Percentiles rank a stretch among this genome's conserved stretches.
Evolutionary conservation across 2,329 filamentous ascomycete species (phyloP).

Genomic region (Microcyclosporella mali): DNA sequence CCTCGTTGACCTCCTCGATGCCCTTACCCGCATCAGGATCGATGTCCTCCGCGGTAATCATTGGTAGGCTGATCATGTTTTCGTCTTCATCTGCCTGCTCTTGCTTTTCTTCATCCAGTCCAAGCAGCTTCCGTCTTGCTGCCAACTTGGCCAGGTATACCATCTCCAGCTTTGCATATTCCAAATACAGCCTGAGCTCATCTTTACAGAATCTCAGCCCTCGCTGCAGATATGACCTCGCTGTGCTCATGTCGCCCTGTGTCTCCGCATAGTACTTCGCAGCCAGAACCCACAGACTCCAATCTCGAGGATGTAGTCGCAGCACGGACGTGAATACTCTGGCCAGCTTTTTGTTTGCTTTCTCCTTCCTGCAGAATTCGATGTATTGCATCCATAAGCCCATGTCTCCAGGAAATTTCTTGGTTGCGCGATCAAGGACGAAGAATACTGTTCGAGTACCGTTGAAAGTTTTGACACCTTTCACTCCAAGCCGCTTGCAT

Average conservation of each 20-base stretch:
- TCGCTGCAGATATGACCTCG: slow-evolving; percentile 79
- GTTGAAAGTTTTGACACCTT: slow-evolving; percentile 54
- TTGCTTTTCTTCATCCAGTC: slow-evolving; percentile 49
- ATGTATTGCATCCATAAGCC: slow-evolving; percentile 88
- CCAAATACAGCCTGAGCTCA: slow-evolving; percentile 70
- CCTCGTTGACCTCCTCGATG: slow-evolving; percentile 44
- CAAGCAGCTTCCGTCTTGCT: slow-evolving; percentile 62
- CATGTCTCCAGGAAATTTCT: slow-evolving; percentile 74
- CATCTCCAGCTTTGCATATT: slow-evolving; percentile 88
- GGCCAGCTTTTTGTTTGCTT: slow-evolving; percentile 55
- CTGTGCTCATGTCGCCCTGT: slow-evolving; percentile 80
- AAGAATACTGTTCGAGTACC: slow-evolving; percentile 80
- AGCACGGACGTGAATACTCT: slow-evolving; percentile 62
- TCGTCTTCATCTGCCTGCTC: slow-evolving; percentile 44
- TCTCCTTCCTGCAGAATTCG: slow-evolving; percentile 65
- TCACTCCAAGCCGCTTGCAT: slow-evolving; percentile 72
- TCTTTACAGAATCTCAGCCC: slow-evolving; percentile 83
- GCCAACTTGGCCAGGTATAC: slow-evolving; percentile 81
- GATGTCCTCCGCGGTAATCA: slow-evolving; percentile 57
- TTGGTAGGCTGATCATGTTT: slow-evolving; percentile 53
- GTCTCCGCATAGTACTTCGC: slow-evolving; percentile 72
- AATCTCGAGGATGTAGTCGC: slow-evolving; percentile 76
- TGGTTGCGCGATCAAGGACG: slow-evolving; percentile 79
- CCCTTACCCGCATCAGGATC: slow-evolving; percentile 49
- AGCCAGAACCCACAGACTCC: slow-evolving; percentile 76